A percentile compares a stretch with the other conserved stretches of the same genome.
These are phyloP conservation scores for Rhinocladiella similis DNA, from an alignment of 2,329 filamentous ascomycete species.

Conservation along the genomic window DNA sequence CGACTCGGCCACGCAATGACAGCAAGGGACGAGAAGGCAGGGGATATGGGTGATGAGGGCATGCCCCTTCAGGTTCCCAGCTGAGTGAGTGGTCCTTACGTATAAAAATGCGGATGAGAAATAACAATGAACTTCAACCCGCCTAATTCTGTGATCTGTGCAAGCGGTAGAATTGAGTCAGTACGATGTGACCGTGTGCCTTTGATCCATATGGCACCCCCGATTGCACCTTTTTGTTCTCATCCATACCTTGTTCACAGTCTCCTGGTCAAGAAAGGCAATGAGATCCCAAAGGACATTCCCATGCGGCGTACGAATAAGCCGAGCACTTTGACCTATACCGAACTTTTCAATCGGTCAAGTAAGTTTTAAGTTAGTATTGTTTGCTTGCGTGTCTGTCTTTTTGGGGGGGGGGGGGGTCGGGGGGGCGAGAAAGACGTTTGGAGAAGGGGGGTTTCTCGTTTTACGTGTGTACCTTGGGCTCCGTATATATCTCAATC, in stretches of 20 bases:
- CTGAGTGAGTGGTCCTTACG: constrained; percentile 38
- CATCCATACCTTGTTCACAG: constrained; percentile 43
- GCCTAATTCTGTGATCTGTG: constrained; percentile 58
- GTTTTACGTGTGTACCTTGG: constrained; percentile 22
- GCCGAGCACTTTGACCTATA: constrained; percentile 73
- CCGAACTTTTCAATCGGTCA: constrained; percentile 54
- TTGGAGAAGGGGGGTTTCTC: background rate
- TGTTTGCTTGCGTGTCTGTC: no score
- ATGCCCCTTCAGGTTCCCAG: no score
- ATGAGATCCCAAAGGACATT: constrained; percentile 82
- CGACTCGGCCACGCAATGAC: background rate
- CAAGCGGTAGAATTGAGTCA: background rate
- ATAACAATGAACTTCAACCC: constrained; percentile 73
- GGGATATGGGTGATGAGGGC: no score
- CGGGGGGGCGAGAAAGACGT: no score
- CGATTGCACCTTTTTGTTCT: no score
- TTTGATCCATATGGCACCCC: no score
- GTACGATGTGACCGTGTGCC: background rate
- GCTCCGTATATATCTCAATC: constrained; percentile 27
- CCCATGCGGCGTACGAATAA: constrained; percentile 64
- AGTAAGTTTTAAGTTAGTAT: background rate
- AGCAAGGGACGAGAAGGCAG: no score
- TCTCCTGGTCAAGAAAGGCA: constrained; percentile 66
- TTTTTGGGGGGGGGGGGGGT: no score
- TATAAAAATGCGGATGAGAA: constrained; percentile 80